Percentiles rank a stretch among this genome's conserved stretches.
phyloP scores from a whole-genome alignment of 306 rosid species.

The Calophaca sinica region DNA sequence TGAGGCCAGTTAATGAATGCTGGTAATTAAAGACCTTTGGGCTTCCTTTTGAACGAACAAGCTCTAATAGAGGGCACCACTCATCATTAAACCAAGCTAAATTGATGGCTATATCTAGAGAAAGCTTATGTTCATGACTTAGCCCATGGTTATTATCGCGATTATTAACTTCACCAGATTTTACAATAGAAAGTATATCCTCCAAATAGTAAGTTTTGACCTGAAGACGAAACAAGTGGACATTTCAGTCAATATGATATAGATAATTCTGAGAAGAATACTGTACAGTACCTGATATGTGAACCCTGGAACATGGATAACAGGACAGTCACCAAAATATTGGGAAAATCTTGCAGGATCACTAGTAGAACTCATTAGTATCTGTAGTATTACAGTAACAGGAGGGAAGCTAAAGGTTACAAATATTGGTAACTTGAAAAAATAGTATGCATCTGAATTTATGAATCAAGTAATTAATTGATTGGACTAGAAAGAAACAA shows the following conservation, averaged over 20 bases:
- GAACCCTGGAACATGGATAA: conserved; percentile 82
- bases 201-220: conserved; percentile 80
- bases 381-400: conserved; percentile 55
- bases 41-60: conserved; percentile 64
- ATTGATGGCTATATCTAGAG: conserved; percentile 79
- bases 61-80: conserved; percentile 69
- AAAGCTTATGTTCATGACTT: conserved; percentile 66
- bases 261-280: conserved; percentile 37
- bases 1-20: conserved; percentile 74
- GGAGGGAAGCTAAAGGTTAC: neutral
- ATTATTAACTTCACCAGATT: conserved; percentile 58
- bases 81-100: conserved; percentile 82
- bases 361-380: conserved; percentile 88
- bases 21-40: conserved; percentile 65
- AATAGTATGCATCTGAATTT: conserved; percentile 6
- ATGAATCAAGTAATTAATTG: neutral
- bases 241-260: conserved; percentile 5
- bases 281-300: conserved; percentile 74
- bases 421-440: conserved; percentile 14
- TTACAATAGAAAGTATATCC: conserved; percentile 76
- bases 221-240: conserved; percentile 55
- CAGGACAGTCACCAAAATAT: conserved; percentile 89
- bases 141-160: conserved; percentile 58
- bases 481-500: conserved; percentile 30
- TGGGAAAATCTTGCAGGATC: conserved; percentile 82